Base-by-base conservation (phyloP, 1,284 basidiomycete genomes). In the Ganoderma leucocontextum region DNA sequence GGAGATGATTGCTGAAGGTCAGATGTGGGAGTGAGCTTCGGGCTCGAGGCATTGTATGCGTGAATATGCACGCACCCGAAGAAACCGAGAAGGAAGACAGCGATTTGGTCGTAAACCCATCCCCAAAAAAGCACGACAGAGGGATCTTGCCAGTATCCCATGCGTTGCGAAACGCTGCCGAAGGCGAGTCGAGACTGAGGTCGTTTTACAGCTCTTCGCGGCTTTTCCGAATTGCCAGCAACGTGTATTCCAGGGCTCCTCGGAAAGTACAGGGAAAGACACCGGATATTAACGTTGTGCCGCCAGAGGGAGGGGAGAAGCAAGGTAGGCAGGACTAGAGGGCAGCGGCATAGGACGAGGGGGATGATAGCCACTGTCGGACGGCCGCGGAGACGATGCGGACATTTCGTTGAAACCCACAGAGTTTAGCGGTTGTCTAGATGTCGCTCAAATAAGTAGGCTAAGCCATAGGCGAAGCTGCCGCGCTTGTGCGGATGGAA, bases 131-230 rank as follows among this genome's bases (percentile, higher is more conserved):
- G 59, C 38, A 72, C 44, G 12, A 72, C 71, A 13, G 49, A 29
- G 65, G 71, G 71, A 38, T 70, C 71, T 53, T 70, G 65, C 71
- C 71, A 72, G 53, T 64, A 29, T 29, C 62, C 60, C 71, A 72
- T 72, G 41, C 35, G 55, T 22, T 38, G 19, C 55, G 9, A 58
- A 19, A n/a, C 9, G 55, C 44, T 7, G 44, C 13, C 44, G 44
- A 1, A 4, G 12, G 9, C 8, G 7, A 4, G 15, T 12, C 13
- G 15, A 10, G 55, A 58, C 9, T 9, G 35, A 35, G 19, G 33
- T 9, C 55, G 55, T 55, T 12, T 19, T 10, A 13, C 44, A 19
- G 19, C 19, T 19, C 19, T 22, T 47, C 33, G 25, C 13, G 52
- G 6, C 52, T 53, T 53, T 53, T n/a, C 25, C 52, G 25, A 33